Base-by-base conservation (phyloP, 768 basidiomycete species). In the Pholiota molesta region DNA sequence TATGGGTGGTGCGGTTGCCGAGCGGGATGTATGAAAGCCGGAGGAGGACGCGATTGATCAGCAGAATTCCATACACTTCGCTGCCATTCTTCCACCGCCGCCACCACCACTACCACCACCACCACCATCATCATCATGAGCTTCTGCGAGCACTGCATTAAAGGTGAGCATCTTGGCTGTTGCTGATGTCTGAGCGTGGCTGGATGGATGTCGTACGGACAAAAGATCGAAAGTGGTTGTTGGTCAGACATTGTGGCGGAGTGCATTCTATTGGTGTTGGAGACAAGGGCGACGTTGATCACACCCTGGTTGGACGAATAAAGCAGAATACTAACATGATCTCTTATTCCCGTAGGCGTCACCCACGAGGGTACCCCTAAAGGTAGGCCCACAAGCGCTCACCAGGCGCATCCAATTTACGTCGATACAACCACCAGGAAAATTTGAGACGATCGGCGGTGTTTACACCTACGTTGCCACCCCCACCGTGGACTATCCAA, bases 381-480 rank as follows among this genome's bases (percentile, higher is more conserved):
- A 70, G 83, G 84, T 81, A 69, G 37, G 61, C 6, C 37, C 23
- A 17, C 17, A 16, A 53, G 39, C 28, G 55, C 21, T 47, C 21
- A 9, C 14, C 3, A 33, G 53, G 11, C 35, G 33, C 44, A 3
- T 26, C n/a, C 13, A 21, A 21, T 11, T 26, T 9, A 26, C 21
- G 19, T 29, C 49, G 35, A 31, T 16, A 8, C 35, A 31, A 31
- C 17, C 17, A 29, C 21, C 57, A 87, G 86, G 86, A 26, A 78
- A 77, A 68, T 71, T 75, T 66, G 79, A 83, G 63, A 63, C 68
- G 26, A 77, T 87, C 60, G 77, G 71, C 26, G 86, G 84, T 2
- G 77, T 86, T 51, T 69, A 74, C 8, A 76, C 73, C 63, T 89
- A 89, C 62, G 76, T 86, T 55, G 81, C 83, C 1, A 85, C 81